A percentile compares a stretch with the other conserved stretches of the same genome.
Conservation (phyloP, 2,329 filamentous ascomycete genomes). For the Aureobasidium sp. region DNA sequence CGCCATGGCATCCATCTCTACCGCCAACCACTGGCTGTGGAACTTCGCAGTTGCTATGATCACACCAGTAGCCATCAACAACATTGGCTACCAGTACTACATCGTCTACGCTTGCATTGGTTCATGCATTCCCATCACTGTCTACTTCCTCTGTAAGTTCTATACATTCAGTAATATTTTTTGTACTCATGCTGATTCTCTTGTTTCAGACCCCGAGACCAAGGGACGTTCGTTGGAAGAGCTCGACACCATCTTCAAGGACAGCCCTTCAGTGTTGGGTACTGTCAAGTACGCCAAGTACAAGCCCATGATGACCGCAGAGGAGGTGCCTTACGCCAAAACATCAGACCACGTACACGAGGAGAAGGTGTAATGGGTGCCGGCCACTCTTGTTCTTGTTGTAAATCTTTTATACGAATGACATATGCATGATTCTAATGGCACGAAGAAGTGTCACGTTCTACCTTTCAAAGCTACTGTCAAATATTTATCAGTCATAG, state of each 20-base stretch:
- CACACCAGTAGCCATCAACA: conserved; percentile 42
- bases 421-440: conserved; percentile 3
- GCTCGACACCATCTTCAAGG: conserved; percentile 25
- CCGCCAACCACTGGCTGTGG: conserved; percentile 49
- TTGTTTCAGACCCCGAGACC: conserved; percentile 20
- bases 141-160: conserved; percentile 40
- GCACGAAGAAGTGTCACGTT: not conserved
- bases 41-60: conserved; percentile 25
- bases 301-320: conserved; percentile 13
- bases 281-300: conserved; percentile 16
- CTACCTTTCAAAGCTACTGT: not conserved
- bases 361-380: conserved; percentile 9
- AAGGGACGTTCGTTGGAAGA: conserved; percentile 28
- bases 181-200: not conserved
- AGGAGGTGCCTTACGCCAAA: conserved; percentile 12
- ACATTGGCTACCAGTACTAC: conserved; percentile 48
- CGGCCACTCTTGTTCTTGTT: not conserved
- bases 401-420: not conserved
- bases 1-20: conserved; percentile 51
- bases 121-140: conserved; percentile 39
- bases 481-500: not conserved
- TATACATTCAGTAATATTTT: not conserved
- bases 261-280: conserved; percentile 17
- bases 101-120: conserved; percentile 45
- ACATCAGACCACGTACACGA: not conserved